Evolutionary conservation across 768 basidiomycete genomes (phyloP).

Genomic region (Suillus luteus): DNA sequence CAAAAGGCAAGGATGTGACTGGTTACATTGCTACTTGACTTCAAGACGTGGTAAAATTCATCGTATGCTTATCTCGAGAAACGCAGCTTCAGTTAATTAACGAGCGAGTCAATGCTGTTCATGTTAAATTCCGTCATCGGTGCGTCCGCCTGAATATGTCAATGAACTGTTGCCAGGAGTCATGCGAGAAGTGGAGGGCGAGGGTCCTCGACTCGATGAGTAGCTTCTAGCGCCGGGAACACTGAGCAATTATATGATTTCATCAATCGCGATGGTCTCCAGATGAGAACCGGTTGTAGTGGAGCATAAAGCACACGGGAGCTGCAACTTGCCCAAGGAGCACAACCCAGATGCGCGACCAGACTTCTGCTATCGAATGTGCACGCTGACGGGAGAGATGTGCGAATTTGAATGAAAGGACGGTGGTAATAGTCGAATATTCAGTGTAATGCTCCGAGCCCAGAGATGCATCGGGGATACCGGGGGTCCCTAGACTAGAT

Average conservation of each 20-base stretch:
- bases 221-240: neutral
- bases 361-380: neutral
- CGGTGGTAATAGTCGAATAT: neutral
- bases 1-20: neutral
- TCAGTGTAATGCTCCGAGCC: too few relatives aligned
- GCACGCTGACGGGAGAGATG: neutral
- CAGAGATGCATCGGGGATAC: too few relatives aligned
- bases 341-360: neutral
- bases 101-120: too few relatives aligned
- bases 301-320: neutral
- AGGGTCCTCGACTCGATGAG: neutral
- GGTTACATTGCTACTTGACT: neutral
- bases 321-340: neutral
- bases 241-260: neutral
- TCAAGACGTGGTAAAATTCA: too few relatives aligned
- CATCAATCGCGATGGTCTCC: neutral
- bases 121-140: too few relatives aligned
- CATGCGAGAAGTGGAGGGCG: neutral
- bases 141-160: too few relatives aligned
- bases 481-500: too few relatives aligned
- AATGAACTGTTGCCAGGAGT: neutral
- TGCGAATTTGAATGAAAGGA: neutral
- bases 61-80: too few relatives aligned
- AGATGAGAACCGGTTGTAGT: neutral
- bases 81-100: too few relatives aligned